A percentile compares a stretch with the other conserved stretches of the same genome.
phyloP scores from a whole-genome alignment of 805 yeast species.

The Lachancea fermentati region DNA sequence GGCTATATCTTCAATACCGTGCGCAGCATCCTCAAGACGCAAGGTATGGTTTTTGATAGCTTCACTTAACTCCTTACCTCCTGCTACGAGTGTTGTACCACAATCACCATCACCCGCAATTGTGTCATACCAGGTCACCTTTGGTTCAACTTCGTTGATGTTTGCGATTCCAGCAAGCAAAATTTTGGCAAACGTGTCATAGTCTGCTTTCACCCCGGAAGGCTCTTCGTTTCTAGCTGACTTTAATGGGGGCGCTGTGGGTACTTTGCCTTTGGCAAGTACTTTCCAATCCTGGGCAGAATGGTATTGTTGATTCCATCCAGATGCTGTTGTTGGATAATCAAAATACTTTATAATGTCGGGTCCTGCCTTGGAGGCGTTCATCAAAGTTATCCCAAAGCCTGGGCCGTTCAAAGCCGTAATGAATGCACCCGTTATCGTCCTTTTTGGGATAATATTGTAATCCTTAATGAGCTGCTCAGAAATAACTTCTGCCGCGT shows the following conservation, averaged over 20 bases:
- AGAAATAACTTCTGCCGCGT: constrained; percentile 53
- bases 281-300: constrained; percentile 68
- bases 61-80: constrained; percentile 29
- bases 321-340: constrained; percentile 34
- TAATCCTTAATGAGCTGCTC: constrained; percentile 45
- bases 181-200: constrained; percentile 14
- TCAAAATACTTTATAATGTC: constrained; percentile 26
- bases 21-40: constrained; percentile 32
- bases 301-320: constrained; percentile 60
- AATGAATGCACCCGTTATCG: constrained; percentile 66
- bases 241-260: constrained; percentile 22
- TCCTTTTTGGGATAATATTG: constrained; percentile 53
- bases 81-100: constrained; percentile 74
- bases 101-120: constrained; percentile 90
- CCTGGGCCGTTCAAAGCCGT: constrained; percentile 88
- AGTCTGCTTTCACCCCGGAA: constrained; percentile 25
- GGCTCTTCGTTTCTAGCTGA: constrained; percentile 19
- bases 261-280: constrained; percentile 17
- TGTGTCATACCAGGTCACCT: constrained; percentile 73
- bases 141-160: constrained; percentile 36
- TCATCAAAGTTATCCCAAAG: constrained; percentile 70
- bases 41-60: constrained; percentile 12
- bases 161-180: constrained; percentile 14
- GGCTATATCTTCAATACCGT: constrained; percentile 57
- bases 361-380: constrained; percentile 46